phyloP scores from a whole-genome alignment of 2,329 filamentous ascomycete genomes.

The Sclerotinia spermophila region DNA sequence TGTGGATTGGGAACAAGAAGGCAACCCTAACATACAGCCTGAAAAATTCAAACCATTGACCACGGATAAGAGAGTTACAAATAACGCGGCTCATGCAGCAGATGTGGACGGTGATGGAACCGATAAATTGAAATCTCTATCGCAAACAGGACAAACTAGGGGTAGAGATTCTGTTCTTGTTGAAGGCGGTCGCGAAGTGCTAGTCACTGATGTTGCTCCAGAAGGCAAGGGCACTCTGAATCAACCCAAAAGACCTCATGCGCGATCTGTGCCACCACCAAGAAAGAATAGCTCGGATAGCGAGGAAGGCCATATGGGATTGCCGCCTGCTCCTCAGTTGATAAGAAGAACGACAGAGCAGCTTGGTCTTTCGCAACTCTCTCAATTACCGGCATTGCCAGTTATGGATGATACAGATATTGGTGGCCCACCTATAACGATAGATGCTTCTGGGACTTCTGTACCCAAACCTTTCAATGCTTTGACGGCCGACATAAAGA shows the following conservation, averaged over 20 bases:
- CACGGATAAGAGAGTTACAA: slow-evolving; percentile 54
- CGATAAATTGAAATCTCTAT: slow-evolving; percentile 70
- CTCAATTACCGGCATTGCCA: slow-evolving; percentile 68
- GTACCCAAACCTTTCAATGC: slow-evolving; percentile 47
- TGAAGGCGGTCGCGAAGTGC: slow-evolving; percentile 64
- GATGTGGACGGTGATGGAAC: slow-evolving; percentile 76
- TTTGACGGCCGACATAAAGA: slow-evolving; percentile 64
- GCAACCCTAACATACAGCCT: slow-evolving; percentile 42
- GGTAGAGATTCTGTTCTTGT: slow-evolving; percentile 70
- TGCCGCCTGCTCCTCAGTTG: slow-evolving; percentile 57
- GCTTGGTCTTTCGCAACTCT: slow-evolving; percentile 63
- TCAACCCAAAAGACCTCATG: slow-evolving; percentile 47
- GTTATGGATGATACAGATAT: slow-evolving; percentile 76
- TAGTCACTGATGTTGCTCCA: slow-evolving; percentile 59
- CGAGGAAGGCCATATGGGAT: slow-evolving; percentile 43
- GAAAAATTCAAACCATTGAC: slow-evolving; percentile 39
- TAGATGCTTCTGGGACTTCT: slow-evolving; percentile 51
- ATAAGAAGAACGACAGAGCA: slow-evolving; percentile 61
- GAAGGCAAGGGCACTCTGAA: slow-evolving; percentile 61
- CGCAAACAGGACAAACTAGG: slow-evolving; percentile 55
- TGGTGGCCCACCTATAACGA: slow-evolving; percentile 64
- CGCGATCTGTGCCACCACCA: slow-evolving; percentile 25
- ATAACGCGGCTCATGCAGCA: slow-evolving; percentile 60
- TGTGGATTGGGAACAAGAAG: slow-evolving; percentile 45
- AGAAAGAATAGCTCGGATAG: slow-evolving; percentile 24